Base-by-base conservation (phyloP, 192 early-diverging fungal genomes). In the Diversispora epigaea region DNA sequence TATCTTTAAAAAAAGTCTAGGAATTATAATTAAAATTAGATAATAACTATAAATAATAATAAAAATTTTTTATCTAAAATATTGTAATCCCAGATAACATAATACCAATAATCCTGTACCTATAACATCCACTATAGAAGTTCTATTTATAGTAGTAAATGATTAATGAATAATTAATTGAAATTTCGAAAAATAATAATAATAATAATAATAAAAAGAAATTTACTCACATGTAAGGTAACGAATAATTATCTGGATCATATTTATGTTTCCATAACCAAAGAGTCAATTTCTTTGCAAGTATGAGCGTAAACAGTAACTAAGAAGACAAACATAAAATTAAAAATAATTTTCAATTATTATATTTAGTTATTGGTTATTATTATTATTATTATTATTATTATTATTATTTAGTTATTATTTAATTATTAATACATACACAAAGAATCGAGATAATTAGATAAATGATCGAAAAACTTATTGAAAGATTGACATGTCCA, bases 171-270 rank as follows among this genome's bases (percentile, higher is more conserved):
- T 25, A 17, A 79, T 22, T 19, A 32, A 14, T 54, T 17, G 4
- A 11, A 11, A 4, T 54, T 4, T 17, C 0, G 50, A 4, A 11
- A 17, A 14, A 54, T 12, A 50, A 2, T 8, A 25, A 44, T 43
- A n/a, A n/a, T 15, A 56, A 65, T 43, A 47, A 41, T 4, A 44
- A 70, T 54, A 14, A 52, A 71, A 70, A 52, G 71, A 17, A 12
- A 10, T 44, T 11, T 40, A 82, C 86, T 86, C 84, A 88, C 87
- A 88, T 46, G 68, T 87, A 85, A 0, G 87, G 87, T 43, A 86
- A 56, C 0, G 84, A 86, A 78, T 89, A 93, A 79, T 93, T 91
- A 65, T 93, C 92, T 12, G 92, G 92, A 68, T 93, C 91, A 60
- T 93, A 91, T 14, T 86, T 83, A n/a, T 82, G 77, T n/a, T 79